Evolutionary conservation across 306 rosid species (phyloP), one percentile per base, ranked within the genome.

Genomic region (Sophora flavescens): DNA sequence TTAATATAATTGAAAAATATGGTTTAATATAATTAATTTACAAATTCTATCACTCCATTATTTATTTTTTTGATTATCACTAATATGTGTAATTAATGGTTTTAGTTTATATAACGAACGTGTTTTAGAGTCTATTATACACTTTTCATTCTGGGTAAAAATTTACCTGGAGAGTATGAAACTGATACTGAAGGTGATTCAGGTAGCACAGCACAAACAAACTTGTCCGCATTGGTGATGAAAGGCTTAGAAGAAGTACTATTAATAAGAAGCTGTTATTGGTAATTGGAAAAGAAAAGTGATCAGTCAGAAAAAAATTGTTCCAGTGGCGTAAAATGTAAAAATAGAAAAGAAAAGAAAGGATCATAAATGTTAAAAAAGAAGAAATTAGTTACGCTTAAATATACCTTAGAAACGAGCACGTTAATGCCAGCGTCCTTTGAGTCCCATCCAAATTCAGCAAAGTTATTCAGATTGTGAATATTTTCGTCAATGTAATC

Each of bases 371-470:
- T n/a, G 18, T 38, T 36, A 56, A 32, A 56, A 32, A 22, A 48
- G 17, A 8, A 63, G 9, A 63, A 6, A 22, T 22, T 22, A 38
- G 6, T 6, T 48, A 28, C 1, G 3, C 0, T 65, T 28, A 68
- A 10, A 16, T 68, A 70, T 61, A 86, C 93, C 86, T 80, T 66
- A 4, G 89, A 84, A 78, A 85, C 30, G 9, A 89, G 88, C 22
- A 89, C 83, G 63, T 87, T 85, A 62, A 85, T 78, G 38, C 88
- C 91, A 17, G 91, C 85, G 32, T 85, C 67, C 71, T 89, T 87
- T 3, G 89, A 16, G 73, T 89, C 93, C 93, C 93, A 89, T 64
- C 91, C 89, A 79, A 89, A 89, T 66, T 89, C 84, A 68, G 47
- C 76, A n/a, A 36, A 77, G 57, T 72, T 68, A 8, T 63, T 39